Conservation (phyloP, 257 asterid species). For the Cinchona pubescens region DNA sequence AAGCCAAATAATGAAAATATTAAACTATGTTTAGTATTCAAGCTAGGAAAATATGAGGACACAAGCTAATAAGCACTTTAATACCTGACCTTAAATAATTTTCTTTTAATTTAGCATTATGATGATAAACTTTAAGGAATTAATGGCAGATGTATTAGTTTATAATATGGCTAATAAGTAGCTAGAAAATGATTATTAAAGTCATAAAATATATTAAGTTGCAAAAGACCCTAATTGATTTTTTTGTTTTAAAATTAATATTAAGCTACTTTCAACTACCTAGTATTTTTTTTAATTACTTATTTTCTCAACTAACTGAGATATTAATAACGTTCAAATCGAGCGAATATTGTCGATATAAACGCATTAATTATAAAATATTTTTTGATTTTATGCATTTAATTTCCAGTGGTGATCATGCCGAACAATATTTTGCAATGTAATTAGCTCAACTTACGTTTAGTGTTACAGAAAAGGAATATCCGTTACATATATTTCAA, state of each 20-base stretch:
- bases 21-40: background rate
- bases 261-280: background rate
- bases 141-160: no score
- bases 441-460: background rate
- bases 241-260: no score
- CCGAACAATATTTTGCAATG: no score
- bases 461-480: background rate
- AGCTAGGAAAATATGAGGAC: background rate
- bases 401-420: background rate
- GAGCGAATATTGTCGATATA: background rate
- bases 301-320: background rate
- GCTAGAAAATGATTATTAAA: background rate
- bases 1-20: no score
- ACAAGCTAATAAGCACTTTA: background rate
- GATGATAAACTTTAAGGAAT: no score
- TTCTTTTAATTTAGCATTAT: background rate
- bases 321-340: background rate
- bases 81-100: background rate
- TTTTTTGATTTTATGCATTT: background rate
- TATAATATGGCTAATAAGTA: background rate
- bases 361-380: background rate
- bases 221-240: background rate
- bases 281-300: background rate
- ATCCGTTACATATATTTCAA: background rate
- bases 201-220: background rate